A percentile compares a stretch with the other conserved stretches of the same genome.
Conservation (phyloP, 305 asterid genomes). For the Petunia hybrid region DNA sequence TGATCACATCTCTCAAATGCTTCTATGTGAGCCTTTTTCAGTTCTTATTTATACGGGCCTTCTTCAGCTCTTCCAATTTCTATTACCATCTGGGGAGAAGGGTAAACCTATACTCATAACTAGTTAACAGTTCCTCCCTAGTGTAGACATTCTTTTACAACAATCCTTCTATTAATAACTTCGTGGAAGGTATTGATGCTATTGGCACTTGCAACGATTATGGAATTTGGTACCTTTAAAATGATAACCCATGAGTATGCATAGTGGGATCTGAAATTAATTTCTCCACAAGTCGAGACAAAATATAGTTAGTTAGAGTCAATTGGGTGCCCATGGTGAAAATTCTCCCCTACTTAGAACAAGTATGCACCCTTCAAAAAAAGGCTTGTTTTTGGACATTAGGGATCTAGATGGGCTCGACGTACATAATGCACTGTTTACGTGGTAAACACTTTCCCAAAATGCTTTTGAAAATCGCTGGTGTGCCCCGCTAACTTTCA, state of each 20-base stretch:
- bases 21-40: not conserved
- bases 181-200: not conserved
- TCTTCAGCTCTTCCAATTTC: not conserved
- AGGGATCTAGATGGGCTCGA: slow-evolving; percentile 23
- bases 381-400: not conserved
- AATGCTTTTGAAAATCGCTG: not conserved
- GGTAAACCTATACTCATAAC: not conserved
- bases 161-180: not conserved
- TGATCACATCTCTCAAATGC: not conserved
- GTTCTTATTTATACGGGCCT: not conserved
- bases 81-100: not conserved
- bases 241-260: slow-evolving; percentile 21
- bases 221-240: slow-evolving; percentile 2
- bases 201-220: not conserved
- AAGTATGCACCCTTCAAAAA: not conserved
- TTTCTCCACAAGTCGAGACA: not conserved
- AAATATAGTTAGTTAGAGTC: slow-evolving; percentile 1
- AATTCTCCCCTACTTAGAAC: slow-evolving; percentile 6
- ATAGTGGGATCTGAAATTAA: not conserved
- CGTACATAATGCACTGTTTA: not conserved
- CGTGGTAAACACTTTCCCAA: not conserved
- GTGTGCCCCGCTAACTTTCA: slow-evolving; percentile 24
- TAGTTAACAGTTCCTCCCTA: slow-evolving; percentile 5
- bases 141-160: slow-evolving; percentile 23
- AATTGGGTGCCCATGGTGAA: not conserved